Percentiles rank a stretch among this genome's conserved stretches.
phyloP scores from a whole-genome alignment of 2,329 filamentous ascomycete species.

The Arthrobotrys sinensis region DNA sequence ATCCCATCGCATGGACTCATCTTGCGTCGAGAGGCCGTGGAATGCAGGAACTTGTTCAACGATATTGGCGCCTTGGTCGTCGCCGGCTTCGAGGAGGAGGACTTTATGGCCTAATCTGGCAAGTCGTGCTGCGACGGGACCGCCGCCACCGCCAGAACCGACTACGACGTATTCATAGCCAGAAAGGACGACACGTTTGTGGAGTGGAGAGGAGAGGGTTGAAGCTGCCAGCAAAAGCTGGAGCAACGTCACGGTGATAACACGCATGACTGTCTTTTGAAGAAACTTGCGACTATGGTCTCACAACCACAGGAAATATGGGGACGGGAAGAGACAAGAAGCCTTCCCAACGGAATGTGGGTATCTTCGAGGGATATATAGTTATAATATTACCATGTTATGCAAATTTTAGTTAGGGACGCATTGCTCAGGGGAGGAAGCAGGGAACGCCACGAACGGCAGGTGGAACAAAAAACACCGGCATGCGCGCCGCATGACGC shows the following conservation, averaged over 20 bases:
- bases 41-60: constrained; percentile 74
- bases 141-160: constrained; percentile 75
- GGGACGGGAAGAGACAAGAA: no score
- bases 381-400: not conserved
- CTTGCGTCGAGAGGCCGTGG: constrained; percentile 72
- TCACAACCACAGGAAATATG: not conserved
- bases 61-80: constrained; percentile 71
- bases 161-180: constrained; percentile 77
- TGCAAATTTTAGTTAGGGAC: not conserved
- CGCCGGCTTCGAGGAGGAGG: constrained; percentile 75
- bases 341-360: not conserved
- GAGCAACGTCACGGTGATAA: constrained; percentile 29
- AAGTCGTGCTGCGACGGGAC: constrained; percentile 74
- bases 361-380: not conserved
- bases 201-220: constrained; percentile 11
- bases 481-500: not conserved
- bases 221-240: constrained; percentile 43
- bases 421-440: not conserved
- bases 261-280: constrained; percentile 9
- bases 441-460: constrained; percentile 6
- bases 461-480: not conserved
- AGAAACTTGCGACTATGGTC: not conserved
- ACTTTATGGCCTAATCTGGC: constrained; percentile 75
- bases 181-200: constrained; percentile 62
- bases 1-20: constrained; percentile 74